Conservation (phyloP, 1,284 basidiomycete genomes). For the Ustilago esculenta region DNA sequence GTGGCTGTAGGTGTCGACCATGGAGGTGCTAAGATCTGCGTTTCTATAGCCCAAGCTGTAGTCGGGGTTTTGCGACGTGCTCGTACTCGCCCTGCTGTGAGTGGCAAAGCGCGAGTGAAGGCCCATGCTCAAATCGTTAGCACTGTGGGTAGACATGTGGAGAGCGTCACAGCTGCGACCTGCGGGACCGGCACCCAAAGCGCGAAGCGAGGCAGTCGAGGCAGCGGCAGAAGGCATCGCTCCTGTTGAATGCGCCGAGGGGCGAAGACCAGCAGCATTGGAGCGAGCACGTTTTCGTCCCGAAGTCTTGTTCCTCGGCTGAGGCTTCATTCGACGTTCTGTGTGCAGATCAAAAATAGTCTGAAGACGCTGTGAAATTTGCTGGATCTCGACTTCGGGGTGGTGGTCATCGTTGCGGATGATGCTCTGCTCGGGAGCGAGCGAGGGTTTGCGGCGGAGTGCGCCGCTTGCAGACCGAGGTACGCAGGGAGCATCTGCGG, state of each 20-base stretch:
- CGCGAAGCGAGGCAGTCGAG: slow-evolving; percentile 20
- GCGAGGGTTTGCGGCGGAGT: slow-evolving; percentile 28
- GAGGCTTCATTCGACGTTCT: slow-evolving; percentile 52
- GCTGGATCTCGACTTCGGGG: slow-evolving; percentile 30
- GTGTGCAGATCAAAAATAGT: slow-evolving; percentile 60
- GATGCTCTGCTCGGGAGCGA: slow-evolving; percentile 41
- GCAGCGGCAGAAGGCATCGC: slow-evolving; percentile 29
- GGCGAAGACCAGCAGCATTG: slow-evolving; percentile 23
- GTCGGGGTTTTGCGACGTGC: slow-evolving; percentile 6
- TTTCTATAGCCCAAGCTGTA: background rate
- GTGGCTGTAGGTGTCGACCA: background rate
- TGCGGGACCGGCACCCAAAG: slow-evolving; percentile 30
- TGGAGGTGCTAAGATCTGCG: background rate
- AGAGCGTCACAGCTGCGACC: slow-evolving; percentile 44
- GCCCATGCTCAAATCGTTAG: slow-evolving; percentile 12
- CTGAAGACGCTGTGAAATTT: slow-evolving; percentile 45
- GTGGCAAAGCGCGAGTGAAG: slow-evolving; percentile 17
- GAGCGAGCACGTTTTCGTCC: slow-evolving; percentile 8
- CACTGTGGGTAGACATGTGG: slow-evolving; percentile 9
- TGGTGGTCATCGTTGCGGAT: slow-evolving; percentile 42
- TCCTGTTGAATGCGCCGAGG: slow-evolving; percentile 34
- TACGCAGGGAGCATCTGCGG: background rate
- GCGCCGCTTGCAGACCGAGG: slow-evolving; percentile 2
- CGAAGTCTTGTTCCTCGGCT: slow-evolving; percentile 1
- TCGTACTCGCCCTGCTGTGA: slow-evolving; percentile 20